phyloP scores from a whole-genome alignment of 148 eudicot species.

The Mesembryanthemum crystallinum region DNA sequence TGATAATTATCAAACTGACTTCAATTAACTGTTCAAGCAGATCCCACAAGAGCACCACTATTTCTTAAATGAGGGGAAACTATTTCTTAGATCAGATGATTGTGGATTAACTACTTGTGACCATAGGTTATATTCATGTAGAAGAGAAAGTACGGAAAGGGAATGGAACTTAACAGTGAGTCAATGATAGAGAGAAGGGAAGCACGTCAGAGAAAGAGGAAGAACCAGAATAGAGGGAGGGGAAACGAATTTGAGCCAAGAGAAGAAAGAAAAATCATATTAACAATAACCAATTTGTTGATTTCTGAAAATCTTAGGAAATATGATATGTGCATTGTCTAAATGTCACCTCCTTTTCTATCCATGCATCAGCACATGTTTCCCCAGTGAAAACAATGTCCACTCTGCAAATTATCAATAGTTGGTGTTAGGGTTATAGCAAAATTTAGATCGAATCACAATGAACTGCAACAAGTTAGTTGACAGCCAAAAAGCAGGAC shows the following conservation, averaged over 20 bases:
- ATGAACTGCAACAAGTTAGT: constrained; percentile 3
- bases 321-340: neutral
- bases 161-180: neutral
- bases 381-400: constrained; percentile 74
- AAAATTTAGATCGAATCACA: neutral
- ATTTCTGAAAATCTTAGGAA: neutral
- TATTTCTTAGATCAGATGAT: neutral
- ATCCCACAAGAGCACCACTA: neutral
- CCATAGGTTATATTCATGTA: neutral
- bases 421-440: no score
- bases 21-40: neutral
- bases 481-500: constrained; percentile 14
- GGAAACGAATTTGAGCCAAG: neutral
- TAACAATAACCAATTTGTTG: neutral
- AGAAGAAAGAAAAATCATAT: neutral
- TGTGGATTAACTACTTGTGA: neutral
- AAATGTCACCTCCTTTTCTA: constrained; percentile 81
- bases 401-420: constrained; percentile 54
- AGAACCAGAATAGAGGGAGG: neutral
- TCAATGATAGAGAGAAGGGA: neutral
- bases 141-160: neutral
- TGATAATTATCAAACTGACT: neutral
- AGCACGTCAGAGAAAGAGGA: neutral
- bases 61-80: neutral
- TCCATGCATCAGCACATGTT: constrained; percentile 97